Percentiles rank a stretch among this genome's conserved stretches.
phyloP scores from a whole-genome alignment of 225 moss, liverwort and hornwort species.

The Sphagnum contortum region DNA sequence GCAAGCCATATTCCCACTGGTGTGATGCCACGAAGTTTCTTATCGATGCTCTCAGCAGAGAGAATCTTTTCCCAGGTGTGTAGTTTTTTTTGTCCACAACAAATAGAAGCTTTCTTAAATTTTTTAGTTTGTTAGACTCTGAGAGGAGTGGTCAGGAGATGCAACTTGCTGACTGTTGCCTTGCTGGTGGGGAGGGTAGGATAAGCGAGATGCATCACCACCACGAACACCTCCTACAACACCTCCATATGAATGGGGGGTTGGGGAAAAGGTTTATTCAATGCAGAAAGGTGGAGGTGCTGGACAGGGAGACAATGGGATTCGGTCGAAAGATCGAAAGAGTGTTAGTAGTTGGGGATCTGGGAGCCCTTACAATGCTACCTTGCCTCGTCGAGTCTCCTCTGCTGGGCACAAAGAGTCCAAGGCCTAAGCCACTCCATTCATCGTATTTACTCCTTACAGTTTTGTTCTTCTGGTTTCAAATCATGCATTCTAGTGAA shows the following conservation, averaged over 20 bases:
- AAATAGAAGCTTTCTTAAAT: not conserved
- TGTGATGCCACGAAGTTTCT: slow-evolving; percentile 68
- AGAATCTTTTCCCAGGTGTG: slow-evolving; percentile 66
- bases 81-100: not conserved
- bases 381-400: slow-evolving; percentile 21
- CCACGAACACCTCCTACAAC: slow-evolving; percentile 33
- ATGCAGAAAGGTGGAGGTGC: slow-evolving; percentile 8
- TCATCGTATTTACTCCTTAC: not conserved
- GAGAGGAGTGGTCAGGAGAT: not conserved
- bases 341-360: slow-evolving; percentile 22
- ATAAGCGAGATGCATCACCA: slow-evolving; percentile 55
- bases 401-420: slow-evolving; percentile 21
- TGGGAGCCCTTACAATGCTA: slow-evolving; percentile 20
- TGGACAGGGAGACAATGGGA: not conserved
- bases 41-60: slow-evolving; percentile 73
- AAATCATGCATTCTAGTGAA: too few relatives aligned
- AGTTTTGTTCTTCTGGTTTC: too few relatives aligned
- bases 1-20: slow-evolving; percentile 58
- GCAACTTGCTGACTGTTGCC: too few relatives aligned
- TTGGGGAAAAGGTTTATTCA: slow-evolving; percentile 6
- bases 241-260: slow-evolving; percentile 13
- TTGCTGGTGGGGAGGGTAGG: slow-evolving; percentile 14
- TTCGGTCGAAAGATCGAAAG: slow-evolving; percentile 14
- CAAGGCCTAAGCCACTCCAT: slow-evolving; percentile 4
- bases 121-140: not conserved